Evolutionary conservation across 768 basidiomycete species (phyloP).

Genomic region (Rhodotorula diobovata): DNA sequence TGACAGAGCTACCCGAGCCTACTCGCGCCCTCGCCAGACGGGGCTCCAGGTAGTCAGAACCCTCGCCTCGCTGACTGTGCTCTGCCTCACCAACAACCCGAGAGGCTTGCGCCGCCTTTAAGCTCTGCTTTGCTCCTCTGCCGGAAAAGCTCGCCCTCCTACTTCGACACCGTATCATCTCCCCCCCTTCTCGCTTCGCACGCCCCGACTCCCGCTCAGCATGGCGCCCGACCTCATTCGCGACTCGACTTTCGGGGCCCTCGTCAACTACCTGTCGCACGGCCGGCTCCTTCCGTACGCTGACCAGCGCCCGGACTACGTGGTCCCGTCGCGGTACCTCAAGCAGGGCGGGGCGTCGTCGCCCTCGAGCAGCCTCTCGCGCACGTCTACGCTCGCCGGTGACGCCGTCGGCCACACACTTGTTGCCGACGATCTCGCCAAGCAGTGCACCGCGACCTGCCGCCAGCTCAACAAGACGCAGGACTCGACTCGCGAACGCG

Average conservation of each 20-base stretch:
- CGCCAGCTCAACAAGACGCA: slow-evolving; percentile 1
- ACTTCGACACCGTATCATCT: too few species aligned
- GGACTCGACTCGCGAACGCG: neutral
- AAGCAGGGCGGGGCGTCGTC: neutral
- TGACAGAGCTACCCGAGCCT: too few species aligned
- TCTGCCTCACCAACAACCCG: too few species aligned
- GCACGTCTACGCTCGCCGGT: slow-evolving; percentile 1
- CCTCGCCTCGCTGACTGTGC: too few species aligned
- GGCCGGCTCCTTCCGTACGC: slow-evolving; percentile 24
- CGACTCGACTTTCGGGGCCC: slow-evolving; percentile 28
- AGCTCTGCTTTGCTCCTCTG: too few species aligned
- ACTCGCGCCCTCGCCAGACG: too few species aligned
- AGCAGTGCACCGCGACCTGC: neutral
- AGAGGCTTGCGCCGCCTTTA: too few species aligned
- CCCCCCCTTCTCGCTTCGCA: too few species aligned
- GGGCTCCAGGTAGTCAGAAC: too few species aligned
- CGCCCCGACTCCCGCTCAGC: neutral
- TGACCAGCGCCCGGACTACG: slow-evolving; percentile 14
- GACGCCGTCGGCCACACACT: neutral
- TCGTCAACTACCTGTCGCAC: slow-evolving; percentile 22
- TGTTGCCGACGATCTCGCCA: too few species aligned
- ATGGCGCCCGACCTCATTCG: slow-evolving; percentile 24
- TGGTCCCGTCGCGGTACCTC: slow-evolving; percentile 2
- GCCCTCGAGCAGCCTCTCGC: neutral
- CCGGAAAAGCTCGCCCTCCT: too few species aligned